Evolutionary conservation across 179 eudicot species (phyloP), one percentile per base, ranked within the genome.

Genomic region (Carnegiea gigantea): DNA sequence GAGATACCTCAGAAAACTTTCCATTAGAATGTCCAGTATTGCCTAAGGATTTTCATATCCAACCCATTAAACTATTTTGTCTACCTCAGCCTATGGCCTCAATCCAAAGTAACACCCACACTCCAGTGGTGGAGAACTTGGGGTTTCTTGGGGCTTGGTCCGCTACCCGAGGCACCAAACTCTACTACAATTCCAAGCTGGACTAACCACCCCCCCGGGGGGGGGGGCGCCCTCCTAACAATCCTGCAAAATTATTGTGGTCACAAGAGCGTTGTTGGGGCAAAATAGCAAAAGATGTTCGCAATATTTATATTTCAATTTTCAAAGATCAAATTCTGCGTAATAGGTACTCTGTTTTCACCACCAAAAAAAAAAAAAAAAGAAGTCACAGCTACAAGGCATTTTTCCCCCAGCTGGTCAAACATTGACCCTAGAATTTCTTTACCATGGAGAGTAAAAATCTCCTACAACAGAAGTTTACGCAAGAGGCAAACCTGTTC

Each of bases 401-500:
- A 48, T 48, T 13, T 48, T 48, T 48, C 53, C 15, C 53, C 53
- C 15, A 13, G 15, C 15, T 13, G 14, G 15, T 48, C 53, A 48
- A 48, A 48, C 14, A 13, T 1, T 13, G 44, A 48, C 53, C 53
- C 53, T 48, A 48, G 15, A 48, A 48, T 40, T 40, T 40, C 53
- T 48, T 11, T 48, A 11, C n/a, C 2, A 65, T 11, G 18, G 38
- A 65, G 5, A 65, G 38, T 23, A 62, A 7, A 9, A 24, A 33
- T n/a, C 71, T 65, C 38, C 33, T 9, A 65, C 11, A 28, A 5
- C 15, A 28, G 71, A 24, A 30, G 21, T 30, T 13, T 70, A 30
- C 23, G 78, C 26, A 64, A 44, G 68, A 54, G 62, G 77, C 87
- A 77, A 84, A 94, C 98, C 98, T 90, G 98, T 94, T 83, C 97